Base-by-base conservation (phyloP, 2,329 filamentous ascomycete species). In the Xylariaceae sp. region DNA sequence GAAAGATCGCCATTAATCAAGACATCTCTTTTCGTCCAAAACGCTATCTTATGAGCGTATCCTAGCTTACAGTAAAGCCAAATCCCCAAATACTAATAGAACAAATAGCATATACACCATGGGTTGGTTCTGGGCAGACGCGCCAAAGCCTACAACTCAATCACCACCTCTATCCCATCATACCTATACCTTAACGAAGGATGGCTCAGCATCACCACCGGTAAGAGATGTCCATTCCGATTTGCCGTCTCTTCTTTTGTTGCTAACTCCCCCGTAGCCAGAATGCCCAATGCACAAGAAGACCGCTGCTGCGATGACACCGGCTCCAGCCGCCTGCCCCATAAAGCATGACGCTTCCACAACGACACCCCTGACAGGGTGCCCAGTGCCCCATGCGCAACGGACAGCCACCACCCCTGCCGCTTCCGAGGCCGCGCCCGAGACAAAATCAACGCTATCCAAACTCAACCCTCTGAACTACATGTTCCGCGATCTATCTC, bases 401-500 rank as follows among this genome's bases (percentile, higher is more conserved):
- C 55, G 46, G 9, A 29, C 27, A 31, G 34, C 53, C 21, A 24
- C 21, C 21, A 24, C 6, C 32, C 44, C 52, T 28, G 13, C 45
- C 14, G 41, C 54, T 7, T 21, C 56, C 18, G 56, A 68, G 28
- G 13, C 45, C 14, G 41, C 54, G 9, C 23, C 56, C 18, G 56
- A 68, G 46, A 53, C 64, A 27, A 63, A 65, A 43, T 73, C 71
- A 1, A 57, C 73, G 14, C 59, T 79, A 8, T 77, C 75, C 3
- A 74, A 72, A 54, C 65, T 79, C 38, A 80, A 80, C 55, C 76
- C 76, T 4, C 73, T 98, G 37, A 98, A 98, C 69, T 96, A 90
- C 71, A 98, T 98, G 90, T 94, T 94, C 62, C 73, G 77, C 28
- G 78, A 83, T 46, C 72, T 97, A 31, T 90, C 89, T 5, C 90